Conservation (phyloP, 2,329 filamentous ascomycete species). For the Calonectria pteridis region DNA sequence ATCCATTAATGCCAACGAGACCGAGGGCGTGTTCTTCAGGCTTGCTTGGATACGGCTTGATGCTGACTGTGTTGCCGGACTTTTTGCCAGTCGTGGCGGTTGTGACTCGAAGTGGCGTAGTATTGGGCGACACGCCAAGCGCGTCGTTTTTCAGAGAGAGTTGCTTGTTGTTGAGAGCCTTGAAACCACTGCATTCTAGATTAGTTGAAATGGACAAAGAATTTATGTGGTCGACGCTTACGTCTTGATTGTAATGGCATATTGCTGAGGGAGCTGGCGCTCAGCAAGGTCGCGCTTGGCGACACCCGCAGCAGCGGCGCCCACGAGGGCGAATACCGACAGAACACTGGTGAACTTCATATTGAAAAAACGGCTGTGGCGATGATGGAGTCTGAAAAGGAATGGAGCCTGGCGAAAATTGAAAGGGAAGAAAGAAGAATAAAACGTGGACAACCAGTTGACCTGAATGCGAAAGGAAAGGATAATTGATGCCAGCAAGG, state of each 20-base stretch:
- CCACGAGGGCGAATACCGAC: constrained; percentile 14
- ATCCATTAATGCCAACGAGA: constrained; percentile 21
- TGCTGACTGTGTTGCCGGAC: neutral
- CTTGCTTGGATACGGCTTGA: constrained; percentile 16
- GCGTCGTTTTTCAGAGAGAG: neutral
- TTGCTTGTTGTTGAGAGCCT: constrained; percentile 18
- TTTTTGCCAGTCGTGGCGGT: constrained; percentile 5
- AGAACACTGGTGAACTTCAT: constrained; percentile 27
- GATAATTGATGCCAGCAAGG: neutral
- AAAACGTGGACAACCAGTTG: neutral
- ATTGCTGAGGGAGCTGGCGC: neutral
- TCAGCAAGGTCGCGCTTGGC: neutral
- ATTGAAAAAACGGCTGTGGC: neutral
- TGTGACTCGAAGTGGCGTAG: neutral
- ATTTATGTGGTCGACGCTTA: neutral
- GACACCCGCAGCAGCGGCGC: neutral
- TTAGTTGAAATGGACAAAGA: constrained; percentile 2
- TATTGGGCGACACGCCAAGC: constrained; percentile 19
- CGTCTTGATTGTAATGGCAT: constrained; percentile 16
- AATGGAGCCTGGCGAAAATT: neutral
- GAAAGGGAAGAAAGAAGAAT: neutral
- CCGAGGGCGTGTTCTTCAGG: constrained; percentile 24
- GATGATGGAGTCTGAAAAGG: neutral
- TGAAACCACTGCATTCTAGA: neutral
- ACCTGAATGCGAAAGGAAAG: neutral